Conservation (phyloP, 2,329 filamentous ascomycete species). For the Colletotrichum sublineola region DNA sequence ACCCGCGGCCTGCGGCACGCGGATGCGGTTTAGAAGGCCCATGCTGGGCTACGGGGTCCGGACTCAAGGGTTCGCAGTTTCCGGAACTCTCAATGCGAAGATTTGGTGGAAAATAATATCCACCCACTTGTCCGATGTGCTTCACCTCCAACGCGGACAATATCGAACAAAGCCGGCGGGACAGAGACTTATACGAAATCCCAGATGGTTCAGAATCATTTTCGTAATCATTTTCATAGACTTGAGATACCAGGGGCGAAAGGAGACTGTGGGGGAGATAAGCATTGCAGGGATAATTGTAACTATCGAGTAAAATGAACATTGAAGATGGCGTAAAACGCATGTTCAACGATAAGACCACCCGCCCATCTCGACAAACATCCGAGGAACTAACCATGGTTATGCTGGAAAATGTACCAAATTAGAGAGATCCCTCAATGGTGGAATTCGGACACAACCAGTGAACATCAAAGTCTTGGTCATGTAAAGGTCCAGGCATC, state of each 20-base stretch:
- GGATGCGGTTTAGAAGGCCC: constrained; percentile 32
- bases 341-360: not conserved
- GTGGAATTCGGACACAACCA: not conserved
- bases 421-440: too few relatives aligned
- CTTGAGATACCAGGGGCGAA: constrained; percentile 20
- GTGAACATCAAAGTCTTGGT: not conserved
- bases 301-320: not conserved
- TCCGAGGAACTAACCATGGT: too few relatives aligned
- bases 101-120: not conserved
- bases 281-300: constrained; percentile 25
- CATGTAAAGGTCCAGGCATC: not conserved
- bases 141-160: not conserved
- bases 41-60: not conserved
- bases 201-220: not conserved
- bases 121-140: constrained; percentile 1
- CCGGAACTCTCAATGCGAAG: not conserved
- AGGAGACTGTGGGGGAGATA: constrained; percentile 36
- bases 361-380: not conserved
- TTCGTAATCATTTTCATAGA: constrained; percentile 25
- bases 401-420: not conserved
- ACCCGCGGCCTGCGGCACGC: constrained; percentile 30
- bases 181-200: constrained; percentile 29
- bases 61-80: not conserved
- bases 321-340: too few relatives aligned
- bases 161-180: not conserved